Conservation (phyloP, 148 eudicot genomes). For the Rheum nobile region DNA sequence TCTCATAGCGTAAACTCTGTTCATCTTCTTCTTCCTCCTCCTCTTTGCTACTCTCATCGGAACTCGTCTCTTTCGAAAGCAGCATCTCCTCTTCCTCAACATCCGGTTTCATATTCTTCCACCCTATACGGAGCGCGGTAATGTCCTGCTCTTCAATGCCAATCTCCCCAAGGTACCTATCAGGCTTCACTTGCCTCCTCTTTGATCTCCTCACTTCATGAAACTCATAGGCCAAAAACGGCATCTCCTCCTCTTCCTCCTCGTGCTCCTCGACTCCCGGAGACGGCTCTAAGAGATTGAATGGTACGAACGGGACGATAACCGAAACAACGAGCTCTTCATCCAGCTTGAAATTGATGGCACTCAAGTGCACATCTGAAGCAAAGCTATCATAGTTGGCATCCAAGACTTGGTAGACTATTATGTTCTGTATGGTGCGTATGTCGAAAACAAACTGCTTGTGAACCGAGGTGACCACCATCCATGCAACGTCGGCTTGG, state of each 20-base stretch:
- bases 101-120: slow-evolving; percentile 28
- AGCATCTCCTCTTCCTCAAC: slow-evolving; percentile 37
- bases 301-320: slow-evolving; percentile 29
- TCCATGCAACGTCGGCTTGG: slow-evolving; percentile 63
- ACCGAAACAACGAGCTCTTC: slow-evolving; percentile 32
- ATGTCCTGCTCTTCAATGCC: slow-evolving; percentile 44
- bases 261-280: slow-evolving; percentile 14
- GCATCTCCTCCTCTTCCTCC: slow-evolving; percentile 16
- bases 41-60: slow-evolving; percentile 22
- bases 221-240: slow-evolving; percentile 19
- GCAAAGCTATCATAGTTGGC: slow-evolving; percentile 19
- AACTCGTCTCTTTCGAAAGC: slow-evolving; percentile 40
- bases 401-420: slow-evolving; percentile 65
- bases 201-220: slow-evolving; percentile 65
- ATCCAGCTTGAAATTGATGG: slow-evolving; percentile 55
- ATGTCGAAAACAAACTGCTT: slow-evolving; percentile 57
- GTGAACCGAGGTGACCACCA: slow-evolving; percentile 55
- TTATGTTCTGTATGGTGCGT: slow-evolving; percentile 33
- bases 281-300: slow-evolving; percentile 5
- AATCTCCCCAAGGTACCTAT: slow-evolving; percentile 67
- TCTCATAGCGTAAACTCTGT: slow-evolving; percentile 13
- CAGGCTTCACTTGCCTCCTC: slow-evolving; percentile 63
- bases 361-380: slow-evolving; percentile 22
- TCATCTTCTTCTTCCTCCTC: slow-evolving; percentile 11
- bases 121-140: slow-evolving; percentile 42